Evolutionary conservation across 192 early-diverging fungal species (phyloP).

Genomic region (Spizellomyces sp.): DNA sequence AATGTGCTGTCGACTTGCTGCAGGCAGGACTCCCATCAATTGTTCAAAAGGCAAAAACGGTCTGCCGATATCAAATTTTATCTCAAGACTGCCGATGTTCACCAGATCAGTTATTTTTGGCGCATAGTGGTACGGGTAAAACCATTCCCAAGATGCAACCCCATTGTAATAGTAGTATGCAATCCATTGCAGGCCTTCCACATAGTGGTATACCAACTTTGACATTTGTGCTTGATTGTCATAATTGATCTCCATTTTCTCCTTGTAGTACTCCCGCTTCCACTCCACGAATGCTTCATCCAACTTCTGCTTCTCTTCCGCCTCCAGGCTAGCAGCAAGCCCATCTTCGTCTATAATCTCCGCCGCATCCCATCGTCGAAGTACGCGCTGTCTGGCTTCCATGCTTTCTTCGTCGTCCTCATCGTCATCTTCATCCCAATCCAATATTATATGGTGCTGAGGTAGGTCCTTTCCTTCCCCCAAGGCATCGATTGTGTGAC

Average conservation of each 20-base stretch:
- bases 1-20: constrained; percentile 68
- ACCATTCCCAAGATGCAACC: constrained; percentile 96
- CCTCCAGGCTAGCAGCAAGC: constrained; percentile 25
- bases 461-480: constrained; percentile 43
- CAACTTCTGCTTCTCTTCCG: constrained; percentile 38
- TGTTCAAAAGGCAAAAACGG: constrained; percentile 95
- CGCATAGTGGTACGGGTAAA: constrained; percentile 96
- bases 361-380: constrained; percentile 56
- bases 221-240: constrained; percentile 43
- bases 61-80: constrained; percentile 79
- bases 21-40: constrained; percentile 94
- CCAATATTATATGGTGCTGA: constrained; percentile 38
- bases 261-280: constrained; percentile 53
- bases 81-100: constrained; percentile 70
- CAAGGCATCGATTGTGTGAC: constrained; percentile 41
- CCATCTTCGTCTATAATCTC: constrained; percentile 65
- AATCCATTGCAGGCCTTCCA: constrained; percentile 97
- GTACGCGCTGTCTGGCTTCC: constrained; percentile 49
- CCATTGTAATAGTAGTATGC: constrained; percentile 94
- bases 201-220: constrained; percentile 60
- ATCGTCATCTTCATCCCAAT: constrained; percentile 62
- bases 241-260: constrained; percentile 46
- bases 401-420: constrained; percentile 62
- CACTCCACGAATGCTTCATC: constrained; percentile 60
- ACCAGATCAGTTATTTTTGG: constrained; percentile 76